These are phyloP conservation scores for Aschersonia sp. DNA, from an alignment of 2,329 filamentous ascomycete species.

Conservation along the genomic window DNA sequence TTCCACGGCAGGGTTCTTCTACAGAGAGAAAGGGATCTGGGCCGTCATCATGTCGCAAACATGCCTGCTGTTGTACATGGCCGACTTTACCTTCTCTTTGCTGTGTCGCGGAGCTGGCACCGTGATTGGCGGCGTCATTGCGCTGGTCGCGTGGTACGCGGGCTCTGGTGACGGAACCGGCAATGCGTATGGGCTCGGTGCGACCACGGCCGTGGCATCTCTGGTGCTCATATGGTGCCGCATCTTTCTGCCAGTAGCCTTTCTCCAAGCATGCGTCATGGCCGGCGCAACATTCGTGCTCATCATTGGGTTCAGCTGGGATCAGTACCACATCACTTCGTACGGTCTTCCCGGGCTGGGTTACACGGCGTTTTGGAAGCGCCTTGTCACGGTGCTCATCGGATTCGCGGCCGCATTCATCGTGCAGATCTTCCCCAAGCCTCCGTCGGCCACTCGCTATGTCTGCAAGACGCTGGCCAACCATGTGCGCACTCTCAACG, in stretches of 20 bases:
- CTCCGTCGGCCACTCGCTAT: slow-evolving; percentile 29
- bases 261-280: slow-evolving; percentile 16
- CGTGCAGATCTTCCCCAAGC: slow-evolving; percentile 30
- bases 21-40: slow-evolving; percentile 37
- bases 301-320: slow-evolving; percentile 31
- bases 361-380: slow-evolving; percentile 33
- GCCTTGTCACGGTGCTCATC: slow-evolving; percentile 26
- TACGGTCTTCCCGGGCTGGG: slow-evolving; percentile 32
- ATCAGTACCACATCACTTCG: slow-evolving; percentile 22
- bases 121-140: slow-evolving; percentile 29
- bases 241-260: slow-evolving; percentile 16
- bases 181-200: slow-evolving; percentile 34
- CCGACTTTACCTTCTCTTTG: slow-evolving; percentile 33
- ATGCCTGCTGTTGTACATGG: slow-evolving; percentile 30
- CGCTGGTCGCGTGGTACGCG: slow-evolving; percentile 34
- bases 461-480: slow-evolving; percentile 29
- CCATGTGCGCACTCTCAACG: slow-evolving; percentile 24
- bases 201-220: slow-evolving; percentile 24
- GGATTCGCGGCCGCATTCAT: slow-evolving; percentile 27
- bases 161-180: slow-evolving; percentile 31
- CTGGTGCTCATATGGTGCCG: slow-evolving; percentile 20
- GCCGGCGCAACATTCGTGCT: slow-evolving; percentile 23
- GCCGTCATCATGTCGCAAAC: slow-evolving; percentile 36
- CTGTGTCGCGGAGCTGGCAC: slow-evolving; percentile 26
- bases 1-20: slow-evolving; percentile 31